Percentiles rank a stretch among this genome's conserved stretches.
These are phyloP conservation scores for Hanseniaspora mollemarum DNA, from an alignment of 805 yeast genomes.

Conservation along the genomic window DNA sequence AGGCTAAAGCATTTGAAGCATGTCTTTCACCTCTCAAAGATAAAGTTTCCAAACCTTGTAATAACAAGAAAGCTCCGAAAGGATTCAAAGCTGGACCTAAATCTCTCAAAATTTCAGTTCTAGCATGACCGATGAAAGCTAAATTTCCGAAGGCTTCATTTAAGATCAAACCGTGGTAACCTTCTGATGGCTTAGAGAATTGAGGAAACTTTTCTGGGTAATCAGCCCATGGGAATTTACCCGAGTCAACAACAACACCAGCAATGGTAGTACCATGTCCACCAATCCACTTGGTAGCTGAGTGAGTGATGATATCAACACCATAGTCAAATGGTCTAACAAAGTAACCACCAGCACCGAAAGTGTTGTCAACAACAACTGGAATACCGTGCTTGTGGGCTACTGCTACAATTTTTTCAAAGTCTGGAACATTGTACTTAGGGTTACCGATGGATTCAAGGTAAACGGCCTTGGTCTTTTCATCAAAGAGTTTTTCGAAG, in stretches of 20 bases:
- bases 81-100: slow-evolving; percentile 85
- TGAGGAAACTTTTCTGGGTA: slow-evolving; percentile 85
- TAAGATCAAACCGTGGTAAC: slow-evolving; percentile 80
- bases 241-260: slow-evolving; percentile 81
- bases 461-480: slow-evolving; percentile 78
- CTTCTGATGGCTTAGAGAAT: slow-evolving; percentile 80
- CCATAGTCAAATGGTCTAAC: slow-evolving; percentile 78
- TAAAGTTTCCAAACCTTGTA: slow-evolving; percentile 90
- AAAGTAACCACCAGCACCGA: slow-evolving; percentile 91
- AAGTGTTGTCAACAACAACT: slow-evolving; percentile 88
- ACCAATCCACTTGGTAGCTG: slow-evolving; percentile 96
- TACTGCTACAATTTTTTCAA: slow-evolving; percentile 57
- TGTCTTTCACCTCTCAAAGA: slow-evolving; percentile 92
- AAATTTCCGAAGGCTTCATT: slow-evolving; percentile 70
- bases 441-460: slow-evolving; percentile 91
- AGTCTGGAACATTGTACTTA: slow-evolving; percentile 82
- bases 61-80: slow-evolving; percentile 69
- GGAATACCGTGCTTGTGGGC: slow-evolving; percentile 85
- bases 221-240: slow-evolving; percentile 83
- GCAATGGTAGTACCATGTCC: slow-evolving; percentile 95
- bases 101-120: slow-evolving; percentile 82
- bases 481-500: slow-evolving; percentile 64
- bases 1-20: slow-evolving; percentile 63
- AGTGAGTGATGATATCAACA: slow-evolving; percentile 83
- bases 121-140: slow-evolving; percentile 68